Evolutionary conservation across 176 grass and related monocot genomes (phyloP).

Genomic region (Triticum timopheevii): DNA sequence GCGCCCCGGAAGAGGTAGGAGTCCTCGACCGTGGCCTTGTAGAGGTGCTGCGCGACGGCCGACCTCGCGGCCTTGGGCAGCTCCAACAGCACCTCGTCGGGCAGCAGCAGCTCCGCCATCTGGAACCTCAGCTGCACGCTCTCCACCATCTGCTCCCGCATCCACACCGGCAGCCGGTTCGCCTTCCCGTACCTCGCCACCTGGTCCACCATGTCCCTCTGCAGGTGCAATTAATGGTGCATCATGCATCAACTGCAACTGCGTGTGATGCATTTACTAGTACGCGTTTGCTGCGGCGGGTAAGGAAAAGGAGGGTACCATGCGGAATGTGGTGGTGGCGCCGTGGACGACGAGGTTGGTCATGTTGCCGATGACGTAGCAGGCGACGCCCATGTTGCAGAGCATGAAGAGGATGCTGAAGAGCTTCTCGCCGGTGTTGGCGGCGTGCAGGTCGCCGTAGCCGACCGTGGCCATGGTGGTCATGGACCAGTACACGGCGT

Average conservation of each 20-base stretch:
- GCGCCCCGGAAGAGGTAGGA: conserved; percentile 52
- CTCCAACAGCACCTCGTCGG: conserved; percentile 42
- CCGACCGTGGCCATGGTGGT: conserved; percentile 61
- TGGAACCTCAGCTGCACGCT: conserved; percentile 53
- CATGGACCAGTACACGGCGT: conserved; percentile 64
- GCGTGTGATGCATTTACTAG: neutral
- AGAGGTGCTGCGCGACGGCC: conserved; percentile 48
- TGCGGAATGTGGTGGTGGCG: conserved; percentile 25
- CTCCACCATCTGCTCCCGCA: conserved; percentile 38
- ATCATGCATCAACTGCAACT: neutral
- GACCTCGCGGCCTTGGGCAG: conserved; percentile 52
- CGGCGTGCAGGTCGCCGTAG: conserved; percentile 68
- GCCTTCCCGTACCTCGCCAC: conserved; percentile 33
- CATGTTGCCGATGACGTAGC: conserved; percentile 79
- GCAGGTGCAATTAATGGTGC: neutral
- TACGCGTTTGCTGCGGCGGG: no score
- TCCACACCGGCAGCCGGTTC: conserved; percentile 27
- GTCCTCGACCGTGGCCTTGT: neutral
- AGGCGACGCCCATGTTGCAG: conserved; percentile 64
- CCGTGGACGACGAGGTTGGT: conserved; percentile 78
- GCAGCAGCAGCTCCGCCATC: conserved; percentile 36
- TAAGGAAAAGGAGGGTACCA: conserved; percentile 9
- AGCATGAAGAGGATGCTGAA: conserved; percentile 62
- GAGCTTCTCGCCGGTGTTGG: conserved; percentile 51
- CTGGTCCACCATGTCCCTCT: conserved; percentile 38